phyloP scores from a whole-genome alignment of 2,329 filamentous ascomycete species.

The Colletotrichum ledebouriae region DNA sequence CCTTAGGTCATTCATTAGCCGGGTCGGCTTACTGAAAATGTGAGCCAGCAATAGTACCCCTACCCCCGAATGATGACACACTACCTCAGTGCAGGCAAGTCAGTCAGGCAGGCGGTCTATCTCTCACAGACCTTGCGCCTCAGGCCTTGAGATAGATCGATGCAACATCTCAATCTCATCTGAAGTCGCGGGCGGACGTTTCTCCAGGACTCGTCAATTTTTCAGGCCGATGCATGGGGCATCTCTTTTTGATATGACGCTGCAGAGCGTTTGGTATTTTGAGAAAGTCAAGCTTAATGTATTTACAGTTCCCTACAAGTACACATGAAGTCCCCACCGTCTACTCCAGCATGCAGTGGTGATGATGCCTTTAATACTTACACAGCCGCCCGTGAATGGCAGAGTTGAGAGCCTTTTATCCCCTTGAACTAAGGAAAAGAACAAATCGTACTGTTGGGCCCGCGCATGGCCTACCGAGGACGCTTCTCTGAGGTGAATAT shows the following conservation, averaged over 20 bases:
- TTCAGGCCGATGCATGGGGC: background rate
- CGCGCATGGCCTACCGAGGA: background rate
- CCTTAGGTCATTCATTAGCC: background rate
- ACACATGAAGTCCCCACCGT: slow-evolving; percentile 31
- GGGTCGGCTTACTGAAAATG: background rate
- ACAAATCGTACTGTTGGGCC: background rate
- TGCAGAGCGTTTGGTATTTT: slow-evolving; percentile 8
- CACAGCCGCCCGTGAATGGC: slow-evolving; percentile 27
- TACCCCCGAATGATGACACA: slow-evolving; percentile 13
- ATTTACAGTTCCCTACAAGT: slow-evolving; percentile 41
- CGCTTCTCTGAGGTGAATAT: no score
- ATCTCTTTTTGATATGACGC: background rate
- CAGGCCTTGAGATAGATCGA: no score
- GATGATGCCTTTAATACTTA: slow-evolving; percentile 36
- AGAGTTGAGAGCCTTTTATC: slow-evolving; percentile 39
- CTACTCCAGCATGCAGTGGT: slow-evolving; percentile 37
- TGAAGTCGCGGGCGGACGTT: background rate
- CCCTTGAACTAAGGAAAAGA: slow-evolving; percentile 6
- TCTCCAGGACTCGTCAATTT: background rate
- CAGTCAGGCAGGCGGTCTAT: no score
- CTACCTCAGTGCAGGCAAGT: no score
- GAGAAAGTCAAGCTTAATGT: slow-evolving; percentile 31
- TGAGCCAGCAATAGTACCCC: background rate
- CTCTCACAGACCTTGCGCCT: no score
- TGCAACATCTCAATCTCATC: background rate